Evolutionary conservation across 176 grass and related monocot genomes (phyloP).

Genomic region (Zoysia pacifica): DNA sequence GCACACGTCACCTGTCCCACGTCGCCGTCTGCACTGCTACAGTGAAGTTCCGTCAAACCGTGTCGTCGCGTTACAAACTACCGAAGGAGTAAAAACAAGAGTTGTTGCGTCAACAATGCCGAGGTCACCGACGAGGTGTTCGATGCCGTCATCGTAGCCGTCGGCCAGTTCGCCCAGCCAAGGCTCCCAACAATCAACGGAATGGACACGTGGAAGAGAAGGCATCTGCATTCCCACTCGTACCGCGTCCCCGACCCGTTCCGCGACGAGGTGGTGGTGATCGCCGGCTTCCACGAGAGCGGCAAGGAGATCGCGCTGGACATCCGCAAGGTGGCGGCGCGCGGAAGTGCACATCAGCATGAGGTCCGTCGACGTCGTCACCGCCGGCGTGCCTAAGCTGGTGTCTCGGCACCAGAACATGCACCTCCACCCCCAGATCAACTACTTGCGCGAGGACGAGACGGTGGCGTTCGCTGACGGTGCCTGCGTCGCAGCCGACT

Average conservation of each 20-base stretch:
- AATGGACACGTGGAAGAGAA: slow-evolving; percentile 38
- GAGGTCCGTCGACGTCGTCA: not conserved
- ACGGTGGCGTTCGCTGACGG: slow-evolving; percentile 41
- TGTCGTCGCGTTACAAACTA: too few relatives aligned
- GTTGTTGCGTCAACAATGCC: too few relatives aligned
- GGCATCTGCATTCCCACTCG: not conserved
- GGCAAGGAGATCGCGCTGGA: slow-evolving; percentile 49
- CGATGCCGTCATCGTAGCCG: slow-evolving; percentile 1
- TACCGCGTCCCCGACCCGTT: slow-evolving; percentile 43
- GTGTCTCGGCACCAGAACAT: slow-evolving; percentile 29
- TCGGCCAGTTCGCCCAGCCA: slow-evolving; percentile 31
- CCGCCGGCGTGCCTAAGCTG: not conserved
- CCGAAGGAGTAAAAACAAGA: too few relatives aligned
- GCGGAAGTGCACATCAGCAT: slow-evolving; percentile 40
- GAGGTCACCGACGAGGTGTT: too few relatives aligned
- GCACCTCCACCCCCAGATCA: slow-evolving; percentile 28
- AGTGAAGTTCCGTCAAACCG: too few relatives aligned
- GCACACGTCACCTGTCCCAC: too few relatives aligned
- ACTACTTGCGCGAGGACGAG: slow-evolving; percentile 3
- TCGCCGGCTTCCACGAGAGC: slow-evolving; percentile 36
- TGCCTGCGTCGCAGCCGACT: slow-evolving; percentile 26
- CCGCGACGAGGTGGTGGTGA: slow-evolving; percentile 30
- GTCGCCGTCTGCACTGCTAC: too few relatives aligned
- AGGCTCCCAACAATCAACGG: slow-evolving; percentile 26
- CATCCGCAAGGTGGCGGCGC: slow-evolving; percentile 14